These are phyloP conservation scores for Gryganskiella cystojenkinii DNA, from an alignment of 192 early-diverging fungal species.

Conservation along the genomic window DNA sequence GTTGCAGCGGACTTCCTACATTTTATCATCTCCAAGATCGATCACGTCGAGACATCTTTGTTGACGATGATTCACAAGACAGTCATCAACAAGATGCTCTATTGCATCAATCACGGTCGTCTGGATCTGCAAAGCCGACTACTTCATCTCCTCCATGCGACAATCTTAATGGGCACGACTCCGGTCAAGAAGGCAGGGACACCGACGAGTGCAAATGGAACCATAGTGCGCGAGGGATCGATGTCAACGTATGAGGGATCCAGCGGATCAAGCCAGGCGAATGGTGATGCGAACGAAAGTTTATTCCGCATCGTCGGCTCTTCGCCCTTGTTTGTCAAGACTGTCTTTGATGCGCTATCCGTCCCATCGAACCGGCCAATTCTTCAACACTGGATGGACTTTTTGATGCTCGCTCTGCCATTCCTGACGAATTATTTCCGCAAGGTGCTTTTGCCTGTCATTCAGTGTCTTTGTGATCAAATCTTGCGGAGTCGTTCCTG, in stretches of 20 bases:
- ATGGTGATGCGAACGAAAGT: slow-evolving; percentile 26
- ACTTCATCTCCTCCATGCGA: slow-evolving; percentile 63
- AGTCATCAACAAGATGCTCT: slow-evolving; percentile 66
- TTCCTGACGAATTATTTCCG: slow-evolving; percentile 71
- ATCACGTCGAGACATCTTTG: slow-evolving; percentile 61
- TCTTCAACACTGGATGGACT: slow-evolving; percentile 83
- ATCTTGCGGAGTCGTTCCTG: slow-evolving; percentile 48
- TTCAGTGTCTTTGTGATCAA: slow-evolving; percentile 72
- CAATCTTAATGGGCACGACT: slow-evolving; percentile 57
- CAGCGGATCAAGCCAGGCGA: background rate
- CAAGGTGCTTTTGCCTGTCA: slow-evolving; percentile 68
- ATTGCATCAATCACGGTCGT: slow-evolving; percentile 59
- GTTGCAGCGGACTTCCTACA: slow-evolving; percentile 68
- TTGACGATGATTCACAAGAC: slow-evolving; percentile 61
- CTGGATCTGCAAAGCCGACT: slow-evolving; percentile 71
- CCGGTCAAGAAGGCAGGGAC: slow-evolving; percentile 20
- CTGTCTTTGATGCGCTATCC: slow-evolving; percentile 69
- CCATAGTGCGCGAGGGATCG: slow-evolving; percentile 22
- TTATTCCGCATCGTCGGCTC: slow-evolving; percentile 44
- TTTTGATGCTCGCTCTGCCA: slow-evolving; percentile 70
- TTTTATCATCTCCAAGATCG: slow-evolving; percentile 63
- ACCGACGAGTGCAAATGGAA: background rate
- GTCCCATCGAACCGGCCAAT: slow-evolving; percentile 70
- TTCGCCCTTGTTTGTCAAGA: slow-evolving; percentile 64
- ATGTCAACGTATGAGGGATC: slow-evolving; percentile 26